phyloP scores from a whole-genome alignment of 2,329 filamentous ascomycete species.

The Monilinia polystroma region DNA sequence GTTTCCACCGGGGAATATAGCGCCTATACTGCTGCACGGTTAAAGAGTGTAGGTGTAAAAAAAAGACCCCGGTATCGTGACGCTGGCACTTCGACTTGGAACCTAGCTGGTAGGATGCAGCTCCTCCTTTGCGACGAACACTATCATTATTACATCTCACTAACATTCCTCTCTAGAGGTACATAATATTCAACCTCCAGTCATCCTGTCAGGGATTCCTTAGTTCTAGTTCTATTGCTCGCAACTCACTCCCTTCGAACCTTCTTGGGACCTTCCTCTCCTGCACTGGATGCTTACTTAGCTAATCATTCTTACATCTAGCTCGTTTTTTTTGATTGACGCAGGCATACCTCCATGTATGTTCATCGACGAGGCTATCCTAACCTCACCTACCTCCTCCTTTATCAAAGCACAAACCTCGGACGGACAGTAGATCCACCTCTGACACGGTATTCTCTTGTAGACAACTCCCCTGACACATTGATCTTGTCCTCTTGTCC shows the following conservation, averaged over 20 bases:
- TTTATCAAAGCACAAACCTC: constrained; percentile 22
- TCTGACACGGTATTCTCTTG: constrained; percentile 19
- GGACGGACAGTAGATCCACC: constrained; percentile 21
- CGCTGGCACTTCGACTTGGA: constrained; percentile 14
- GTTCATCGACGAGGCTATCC: constrained; percentile 21
- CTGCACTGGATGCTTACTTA: neutral
- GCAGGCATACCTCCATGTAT: constrained; percentile 18
- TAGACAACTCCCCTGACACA: constrained; percentile 18
- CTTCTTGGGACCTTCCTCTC: constrained; percentile 9
- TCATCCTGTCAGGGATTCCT: constrained; percentile 1
- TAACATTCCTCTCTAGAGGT: neutral
- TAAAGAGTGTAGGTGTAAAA: constrained; percentile 6
- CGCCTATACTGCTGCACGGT: constrained; percentile 21
- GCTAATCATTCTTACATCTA: constrained; percentile 16
- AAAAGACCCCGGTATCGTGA: constrained; percentile 16
- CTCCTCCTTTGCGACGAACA: constrained; percentile 12
- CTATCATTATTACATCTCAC: neutral
- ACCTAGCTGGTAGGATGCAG: constrained; percentile 19
- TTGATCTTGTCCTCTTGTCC: constrained; percentile 23
- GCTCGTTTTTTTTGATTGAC: constrained; percentile 10
- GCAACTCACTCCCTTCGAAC: constrained; percentile 13
- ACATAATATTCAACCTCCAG: neutral
- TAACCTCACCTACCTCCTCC: constrained; percentile 16
- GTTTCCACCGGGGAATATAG: constrained; percentile 24
- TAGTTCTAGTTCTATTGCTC: neutral